Evolutionary conservation across 163 green algal genomes (phyloP).

Genomic region (Chloromonas sp.): DNA sequence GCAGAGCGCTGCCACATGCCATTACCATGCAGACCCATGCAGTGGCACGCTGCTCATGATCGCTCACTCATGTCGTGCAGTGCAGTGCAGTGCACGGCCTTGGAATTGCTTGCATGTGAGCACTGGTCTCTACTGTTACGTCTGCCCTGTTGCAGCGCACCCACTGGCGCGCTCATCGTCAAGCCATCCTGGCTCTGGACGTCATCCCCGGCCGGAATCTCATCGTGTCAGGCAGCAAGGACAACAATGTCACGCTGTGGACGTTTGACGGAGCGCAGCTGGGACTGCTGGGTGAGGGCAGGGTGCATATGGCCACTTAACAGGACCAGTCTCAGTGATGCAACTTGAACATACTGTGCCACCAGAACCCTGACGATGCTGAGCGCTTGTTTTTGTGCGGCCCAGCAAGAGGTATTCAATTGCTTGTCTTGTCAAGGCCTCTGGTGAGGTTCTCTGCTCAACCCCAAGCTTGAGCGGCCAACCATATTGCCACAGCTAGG

Average conservation of each 20-base stretch:
- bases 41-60: background rate
- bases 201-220: constrained; percentile 33
- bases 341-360: too few species aligned
- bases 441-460: too few species aligned
- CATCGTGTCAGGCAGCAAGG: constrained; percentile 44
- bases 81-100: background rate
- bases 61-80: background rate
- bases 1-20: background rate
- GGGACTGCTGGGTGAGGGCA: constrained; percentile 40
- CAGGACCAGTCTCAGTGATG: too few species aligned
- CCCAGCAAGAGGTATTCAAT: too few species aligned
- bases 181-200: constrained; percentile 38
- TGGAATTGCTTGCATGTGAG: too few species aligned
- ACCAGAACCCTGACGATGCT: too few species aligned
- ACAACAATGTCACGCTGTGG: constrained; percentile 61
- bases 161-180: constrained; percentile 52
- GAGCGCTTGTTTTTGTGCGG: too few species aligned
- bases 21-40: background rate
- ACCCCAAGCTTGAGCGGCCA: too few species aligned
- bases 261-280: constrained; percentile 48
- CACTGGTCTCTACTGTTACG: too few species aligned
- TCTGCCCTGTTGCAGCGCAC: constrained; percentile 8
- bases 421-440: too few species aligned
- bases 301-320: background rate
- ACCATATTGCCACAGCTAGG: too few species aligned